Conservation (phyloP, 1,139 yeast species). For the Entelexis sorbosivorans region DNA sequence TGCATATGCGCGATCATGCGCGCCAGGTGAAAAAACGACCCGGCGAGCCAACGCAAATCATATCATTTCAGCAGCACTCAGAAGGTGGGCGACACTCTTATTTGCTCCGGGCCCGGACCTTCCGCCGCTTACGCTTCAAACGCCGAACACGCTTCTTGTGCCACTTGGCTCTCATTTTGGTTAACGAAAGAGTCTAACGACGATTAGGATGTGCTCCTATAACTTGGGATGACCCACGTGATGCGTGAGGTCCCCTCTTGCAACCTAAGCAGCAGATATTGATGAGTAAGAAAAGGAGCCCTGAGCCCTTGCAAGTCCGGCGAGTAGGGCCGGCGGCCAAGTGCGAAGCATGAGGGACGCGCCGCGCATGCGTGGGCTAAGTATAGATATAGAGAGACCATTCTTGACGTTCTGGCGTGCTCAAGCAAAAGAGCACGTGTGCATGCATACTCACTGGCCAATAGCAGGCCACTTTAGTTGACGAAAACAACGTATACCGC, state of each 20-base stretch:
- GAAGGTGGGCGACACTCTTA: slow-evolving; percentile 23
- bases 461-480: too few relatives aligned
- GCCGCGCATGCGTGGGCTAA: too few relatives aligned
- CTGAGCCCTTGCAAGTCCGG: neutral
- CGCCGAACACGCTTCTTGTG: slow-evolving; percentile 99
- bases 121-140: slow-evolving; percentile 99
- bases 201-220: slow-evolving; percentile 9
- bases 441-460: too few relatives aligned
- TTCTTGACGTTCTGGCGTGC: too few relatives aligned
- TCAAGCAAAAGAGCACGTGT: too few relatives aligned
- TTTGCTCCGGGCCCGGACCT: slow-evolving; percentile 70
- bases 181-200: slow-evolving; percentile 9
- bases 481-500: too few relatives aligned
- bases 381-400: too few relatives aligned
- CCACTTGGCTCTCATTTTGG: slow-evolving; percentile 41
- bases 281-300: neutral
- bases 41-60: neutral
- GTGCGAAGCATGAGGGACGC: too few relatives aligned
- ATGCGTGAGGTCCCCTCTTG: neutral
- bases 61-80: slow-evolving; percentile 4
- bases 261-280: too few relatives aligned
- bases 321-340: too few relatives aligned
- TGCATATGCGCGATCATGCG: neutral
- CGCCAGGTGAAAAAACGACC: neutral
- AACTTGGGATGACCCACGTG: slow-evolving; percentile 2